Conservation (phyloP, 1,284 basidiomycete species). For the Heterobasidion irregulare region DNA sequence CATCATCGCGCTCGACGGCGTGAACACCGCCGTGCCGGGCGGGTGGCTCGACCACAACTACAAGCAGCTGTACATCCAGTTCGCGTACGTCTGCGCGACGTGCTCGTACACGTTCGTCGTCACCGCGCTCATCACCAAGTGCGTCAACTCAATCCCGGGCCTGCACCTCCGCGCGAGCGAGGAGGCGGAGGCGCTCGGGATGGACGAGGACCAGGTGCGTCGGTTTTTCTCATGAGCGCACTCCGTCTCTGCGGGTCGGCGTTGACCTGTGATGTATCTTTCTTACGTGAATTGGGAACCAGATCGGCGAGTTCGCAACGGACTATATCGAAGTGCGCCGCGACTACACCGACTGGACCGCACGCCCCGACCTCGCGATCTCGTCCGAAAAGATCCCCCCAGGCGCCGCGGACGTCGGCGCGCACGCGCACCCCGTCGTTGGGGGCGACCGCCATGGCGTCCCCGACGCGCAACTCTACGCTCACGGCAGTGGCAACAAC, state of each 20-base stretch:
- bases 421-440: conserved; percentile 19
- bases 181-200: conserved; percentile 78
- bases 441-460: conserved; percentile 42
- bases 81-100: conserved; percentile 74
- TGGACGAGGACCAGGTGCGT: conserved; percentile 81
- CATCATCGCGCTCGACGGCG: conserved; percentile 67
- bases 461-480: conserved; percentile 20
- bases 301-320: conserved; percentile 73
- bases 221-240: background rate
- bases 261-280: background rate
- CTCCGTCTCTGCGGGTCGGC: background rate
- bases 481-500: background rate
- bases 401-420: background rate
- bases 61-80: conserved; percentile 76
- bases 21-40: conserved; percentile 59
- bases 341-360: conserved; percentile 54
- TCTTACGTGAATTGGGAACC: background rate
- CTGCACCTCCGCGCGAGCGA: conserved; percentile 66
- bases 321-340: conserved; percentile 75
- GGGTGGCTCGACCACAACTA: conserved; percentile 71
- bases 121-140: conserved; percentile 61
- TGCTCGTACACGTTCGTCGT: conserved; percentile 59
- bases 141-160: conserved; percentile 71
- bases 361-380: conserved; percentile 9
- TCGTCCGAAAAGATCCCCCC: background rate